These are phyloP conservation scores for Glaciozyma martinii DNA, from an alignment of 768 basidiomycete genomes.

Conservation along the genomic window DNA sequence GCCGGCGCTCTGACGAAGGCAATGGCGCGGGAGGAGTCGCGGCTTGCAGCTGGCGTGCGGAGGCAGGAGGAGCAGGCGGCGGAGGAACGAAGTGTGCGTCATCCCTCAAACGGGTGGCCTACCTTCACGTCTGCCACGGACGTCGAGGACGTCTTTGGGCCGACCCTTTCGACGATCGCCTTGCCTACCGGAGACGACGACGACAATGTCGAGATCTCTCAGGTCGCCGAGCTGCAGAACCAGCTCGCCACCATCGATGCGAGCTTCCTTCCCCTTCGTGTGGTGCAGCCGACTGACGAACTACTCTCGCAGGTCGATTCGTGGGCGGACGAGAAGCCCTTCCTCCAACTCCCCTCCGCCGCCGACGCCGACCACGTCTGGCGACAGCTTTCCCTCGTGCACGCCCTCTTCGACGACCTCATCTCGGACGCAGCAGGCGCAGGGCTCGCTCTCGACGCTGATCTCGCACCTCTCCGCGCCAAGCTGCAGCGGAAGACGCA, in stretches of 20 bases:
- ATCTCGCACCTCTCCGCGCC: slow-evolving; percentile 53
- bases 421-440: slow-evolving; percentile 42
- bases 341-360: slow-evolving; percentile 46
- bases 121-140: background rate
- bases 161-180: background rate
- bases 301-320: too few relatives aligned
- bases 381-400: slow-evolving; percentile 46
- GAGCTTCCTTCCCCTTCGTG: too few relatives aligned
- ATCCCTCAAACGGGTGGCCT: background rate
- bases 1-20: too few relatives aligned
- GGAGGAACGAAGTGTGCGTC: background rate
- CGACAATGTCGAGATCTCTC: background rate
- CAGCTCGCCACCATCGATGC: background rate
- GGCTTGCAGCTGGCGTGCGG: background rate
- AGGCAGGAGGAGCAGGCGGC: background rate
- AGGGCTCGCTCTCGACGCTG: slow-evolving; percentile 36
- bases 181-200: background rate
- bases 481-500: slow-evolving; percentile 52
- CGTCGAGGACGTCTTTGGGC: slow-evolving; percentile 3
- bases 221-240: background rate
- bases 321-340: slow-evolving; percentile 3
- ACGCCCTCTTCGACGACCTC: slow-evolving; percentile 46
- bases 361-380: slow-evolving; percentile 48
- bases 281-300: too few relatives aligned
- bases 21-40: background rate